Evolutionary conservation across 139 green algal genomes (phyloP), one percentile per base, ranked within the genome.

Genomic region (Microglena sp.): DNA sequence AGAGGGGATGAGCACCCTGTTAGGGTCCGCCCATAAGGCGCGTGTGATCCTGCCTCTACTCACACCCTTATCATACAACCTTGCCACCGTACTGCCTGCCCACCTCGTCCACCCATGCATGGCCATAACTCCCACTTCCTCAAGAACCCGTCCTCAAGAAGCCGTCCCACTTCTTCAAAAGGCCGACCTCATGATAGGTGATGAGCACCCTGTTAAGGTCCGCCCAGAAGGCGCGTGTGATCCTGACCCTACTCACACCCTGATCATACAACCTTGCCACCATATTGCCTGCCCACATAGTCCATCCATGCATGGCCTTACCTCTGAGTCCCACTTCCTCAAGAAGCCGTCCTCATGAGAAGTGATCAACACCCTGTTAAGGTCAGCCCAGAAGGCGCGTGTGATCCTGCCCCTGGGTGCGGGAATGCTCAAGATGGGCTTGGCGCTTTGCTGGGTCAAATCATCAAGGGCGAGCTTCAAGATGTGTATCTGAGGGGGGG

Each of bases 81-180:
- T n/a, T n/a, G n/a, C n/a, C n/a, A n/a, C n/a, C n/a, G n/a, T n/a
- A n/a, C n/a, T n/a, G n/a, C n/a, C n/a, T n/a, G n/a, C n/a, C n/a
- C n/a, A n/a, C n/a, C n/a, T n/a, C n/a, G n/a, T n/a, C n/a, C n/a
- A n/a, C n/a, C n/a, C n/a, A n/a, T n/a, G n/a, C n/a, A n/a, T n/a
- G n/a, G n/a, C n/a, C n/a, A n/a, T n/a, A n/a, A 40, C 60, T 93
- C 87, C 86, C 82, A 95, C 40, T 84, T 77, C 35, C 87, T 67
- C 32, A 92, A 28, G 35, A 84, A 85, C 55, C 94, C 89, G 53
- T 94, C 90, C 63, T 99, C 94, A n/a, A n/a, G n/a, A n/a, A n/a
- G n/a, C n/a, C n/a, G 60, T 93, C 87, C 86, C 82, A 95, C 40
- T 84, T 77, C 35, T 85, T 67, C 32, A 92, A 28, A 33, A 84